Evolutionary conservation across 1,139 yeast species (phyloP).

Genomic region (Groenewaldozyma sp.): DNA sequence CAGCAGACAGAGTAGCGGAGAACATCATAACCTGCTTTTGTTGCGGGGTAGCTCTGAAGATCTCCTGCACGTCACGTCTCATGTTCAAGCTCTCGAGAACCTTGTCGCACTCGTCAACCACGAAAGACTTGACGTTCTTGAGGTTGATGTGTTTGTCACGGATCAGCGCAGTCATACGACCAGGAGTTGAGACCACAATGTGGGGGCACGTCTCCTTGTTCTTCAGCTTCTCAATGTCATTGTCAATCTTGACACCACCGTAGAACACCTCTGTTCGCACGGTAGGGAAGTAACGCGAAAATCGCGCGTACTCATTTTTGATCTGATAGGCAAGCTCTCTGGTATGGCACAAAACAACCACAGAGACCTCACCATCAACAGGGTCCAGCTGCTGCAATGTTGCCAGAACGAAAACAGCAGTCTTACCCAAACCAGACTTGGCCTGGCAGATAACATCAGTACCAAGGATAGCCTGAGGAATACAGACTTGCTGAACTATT

Average conservation of each 20-base stretch:
- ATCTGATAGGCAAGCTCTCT: slow-evolving; percentile 98
- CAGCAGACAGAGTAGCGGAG: slow-evolving; percentile 90
- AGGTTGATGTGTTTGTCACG: slow-evolving; percentile 85
- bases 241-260: slow-evolving; percentile 86
- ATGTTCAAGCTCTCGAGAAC: slow-evolving; percentile 79
- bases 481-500: slow-evolving; percentile 93
- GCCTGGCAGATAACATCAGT: slow-evolving; percentile 98
- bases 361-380: slow-evolving; percentile 91
- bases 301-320: slow-evolving; percentile 94
- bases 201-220: slow-evolving; percentile 94
- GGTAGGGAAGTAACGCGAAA: slow-evolving; percentile 97
- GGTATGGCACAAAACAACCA: slow-evolving; percentile 93
- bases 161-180: slow-evolving; percentile 90
- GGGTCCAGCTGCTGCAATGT: slow-evolving; percentile 97
- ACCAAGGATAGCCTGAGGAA: slow-evolving; percentile 96
- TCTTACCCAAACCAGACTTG: slow-evolving; percentile 98
- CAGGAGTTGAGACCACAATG: slow-evolving; percentile 96
- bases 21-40: slow-evolving; percentile 99
- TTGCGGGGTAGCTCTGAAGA: slow-evolving; percentile 95
- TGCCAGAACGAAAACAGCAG: slow-evolving; percentile 94
- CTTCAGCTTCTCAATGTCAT: slow-evolving; percentile 82
- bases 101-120: slow-evolving; percentile 97
- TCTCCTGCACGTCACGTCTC: slow-evolving; percentile 98
- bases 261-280: slow-evolving; percentile 94
- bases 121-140: slow-evolving; percentile 86